Evolutionary conservation across 768 basidiomycete species (phyloP).

Genomic region (Phlegmacium glaucopus): DNA sequence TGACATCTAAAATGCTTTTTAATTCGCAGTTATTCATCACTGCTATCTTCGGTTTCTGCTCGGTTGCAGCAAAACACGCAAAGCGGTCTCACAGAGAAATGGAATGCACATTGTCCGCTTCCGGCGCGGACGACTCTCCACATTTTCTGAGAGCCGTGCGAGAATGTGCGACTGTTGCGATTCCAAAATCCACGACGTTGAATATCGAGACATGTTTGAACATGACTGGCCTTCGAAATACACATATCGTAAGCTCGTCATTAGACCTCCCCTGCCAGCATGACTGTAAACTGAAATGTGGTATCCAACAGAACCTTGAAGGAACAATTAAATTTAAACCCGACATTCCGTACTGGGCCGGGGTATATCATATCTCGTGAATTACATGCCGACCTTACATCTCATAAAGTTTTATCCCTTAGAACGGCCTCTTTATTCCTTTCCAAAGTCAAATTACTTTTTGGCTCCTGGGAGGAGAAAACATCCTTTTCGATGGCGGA

Average conservation of each 20-base stretch:
- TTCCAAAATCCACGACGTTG: constrained; percentile 45
- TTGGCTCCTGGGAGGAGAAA: constrained; percentile 52
- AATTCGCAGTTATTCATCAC: constrained; percentile 3
- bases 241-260: constrained; percentile 40
- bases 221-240: constrained; percentile 49
- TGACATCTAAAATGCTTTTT: constrained; percentile 8
- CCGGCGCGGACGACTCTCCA: constrained; percentile 50
- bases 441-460: constrained; percentile 54
- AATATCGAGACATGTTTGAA: constrained; percentile 49
- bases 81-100: constrained; percentile 1
- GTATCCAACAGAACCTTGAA: constrained; percentile 43
- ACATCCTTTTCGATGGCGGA: constrained; percentile 50
- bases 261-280: not conserved
- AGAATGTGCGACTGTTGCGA: constrained; percentile 36
- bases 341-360: constrained; percentile 52
- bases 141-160: constrained; percentile 41
- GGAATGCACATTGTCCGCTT: constrained; percentile 39
- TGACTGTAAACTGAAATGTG: no score
- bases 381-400: no score
- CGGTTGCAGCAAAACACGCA: constrained; percentile 3
- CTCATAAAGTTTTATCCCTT: not conserved
- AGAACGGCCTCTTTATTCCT: constrained; percentile 51
- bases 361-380: constrained; percentile 28
- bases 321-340: constrained; percentile 50
- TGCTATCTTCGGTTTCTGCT: constrained; percentile 1